phyloP scores from a whole-genome alignment of 202 grass and related monocot genomes.

The Carex sylvatica region DNA sequence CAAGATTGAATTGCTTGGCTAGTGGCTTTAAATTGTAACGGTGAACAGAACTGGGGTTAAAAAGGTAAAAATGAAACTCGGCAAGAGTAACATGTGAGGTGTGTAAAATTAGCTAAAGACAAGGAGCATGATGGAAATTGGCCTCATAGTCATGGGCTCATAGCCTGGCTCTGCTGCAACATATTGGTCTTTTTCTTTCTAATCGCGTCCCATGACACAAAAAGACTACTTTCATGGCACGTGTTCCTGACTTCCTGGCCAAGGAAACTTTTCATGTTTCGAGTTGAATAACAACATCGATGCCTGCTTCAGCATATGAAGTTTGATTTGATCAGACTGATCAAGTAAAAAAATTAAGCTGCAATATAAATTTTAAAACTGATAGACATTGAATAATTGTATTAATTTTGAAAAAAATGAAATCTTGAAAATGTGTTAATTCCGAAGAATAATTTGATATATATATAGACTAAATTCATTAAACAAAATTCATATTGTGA shows the following conservation, averaged over 20 bases:
- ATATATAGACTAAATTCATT: too few relatives aligned
- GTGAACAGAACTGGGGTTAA: not conserved
- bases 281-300: not conserved
- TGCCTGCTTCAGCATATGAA: not conserved
- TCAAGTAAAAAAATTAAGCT: too few relatives aligned
- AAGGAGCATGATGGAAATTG: not conserved
- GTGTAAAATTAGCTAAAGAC: not conserved
- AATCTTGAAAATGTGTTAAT: too few relatives aligned
- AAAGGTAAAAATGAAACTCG: slow-evolving; percentile 2
- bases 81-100: not conserved
- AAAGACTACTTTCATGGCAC: not conserved
- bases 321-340: too few relatives aligned
- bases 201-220: not conserved
- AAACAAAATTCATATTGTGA: too few relatives aligned
- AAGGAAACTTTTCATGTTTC: not conserved
- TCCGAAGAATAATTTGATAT: too few relatives aligned
- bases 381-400: too few relatives aligned
- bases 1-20: not conserved
- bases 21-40: not conserved
- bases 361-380: too few relatives aligned
- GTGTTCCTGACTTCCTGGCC: not conserved
- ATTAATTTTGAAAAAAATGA: too few relatives aligned
- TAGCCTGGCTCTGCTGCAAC: not conserved
- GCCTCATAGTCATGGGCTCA: too few relatives aligned
- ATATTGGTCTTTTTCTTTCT: not conserved